Evolutionary conservation across 352 stramenopile genomes (phyloP), one percentile per base, ranked within the genome.

Genomic region (Phytophthora capsici): DNA sequence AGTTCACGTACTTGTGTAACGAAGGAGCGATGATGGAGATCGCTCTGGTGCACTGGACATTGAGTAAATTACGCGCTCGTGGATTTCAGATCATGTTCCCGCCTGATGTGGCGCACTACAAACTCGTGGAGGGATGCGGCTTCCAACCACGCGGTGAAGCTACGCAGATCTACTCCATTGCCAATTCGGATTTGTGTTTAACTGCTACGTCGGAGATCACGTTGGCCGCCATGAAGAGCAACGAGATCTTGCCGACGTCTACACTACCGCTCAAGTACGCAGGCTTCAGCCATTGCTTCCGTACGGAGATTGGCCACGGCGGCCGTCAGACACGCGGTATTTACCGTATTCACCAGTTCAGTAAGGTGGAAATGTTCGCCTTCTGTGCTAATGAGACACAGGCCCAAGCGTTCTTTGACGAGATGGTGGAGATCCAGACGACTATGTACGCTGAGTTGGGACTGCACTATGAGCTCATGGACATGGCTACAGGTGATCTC

Each of bases 311-410:
- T 46, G 90, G 90, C 14, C 82, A 90, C 55, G 83, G 84, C 28
- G 90, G 90, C 10, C 82, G 79, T 19, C 71, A 73, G n/a, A 89
- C 77, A 19, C 78, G 84, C 19, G 90, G 90, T 3, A 86, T 97
- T 38, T 97, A 95, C 63, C 88, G 90, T 25, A 90, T 96, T 62
- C 90, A 96, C 69, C 90, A 97, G 66, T 97, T 97, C 59, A 90
- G 71, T 66, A 96, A 97, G 54, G 88, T 95, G 16, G 89, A 97
- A 63, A 95, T 96, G 89, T 93, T 96, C 53, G 85, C 75, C 53
- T 94, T 96, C 59, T 82, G 78, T 25, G 86, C 80, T 25, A 80
- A 84, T 23, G 84, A 88, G 69, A 73, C 69, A 5, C 83, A 96
- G 60, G 82, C 75, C 3, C 71, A 93, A 16, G 17, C 17, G 13